Conservation (phyloP, 805 yeast species). For the Hanseniaspora lindneri region DNA sequence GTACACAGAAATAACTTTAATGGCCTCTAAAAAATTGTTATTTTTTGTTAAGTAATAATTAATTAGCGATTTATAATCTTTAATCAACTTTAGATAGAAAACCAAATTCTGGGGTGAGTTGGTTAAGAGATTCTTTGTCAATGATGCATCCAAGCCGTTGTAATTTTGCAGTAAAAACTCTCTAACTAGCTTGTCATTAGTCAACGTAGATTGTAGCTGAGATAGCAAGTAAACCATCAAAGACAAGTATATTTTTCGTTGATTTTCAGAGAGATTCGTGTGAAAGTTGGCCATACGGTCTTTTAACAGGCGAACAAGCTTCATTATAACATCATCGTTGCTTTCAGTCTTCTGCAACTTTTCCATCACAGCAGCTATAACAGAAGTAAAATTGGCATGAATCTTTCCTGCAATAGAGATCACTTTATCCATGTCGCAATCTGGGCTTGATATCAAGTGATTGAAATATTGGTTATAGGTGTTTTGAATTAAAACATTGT, state of each 20-base stretch:
- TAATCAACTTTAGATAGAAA: slow-evolving; percentile 51
- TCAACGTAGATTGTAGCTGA: background rate
- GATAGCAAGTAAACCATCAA: slow-evolving; percentile 31
- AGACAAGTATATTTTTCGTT: slow-evolving; percentile 26
- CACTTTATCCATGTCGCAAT: slow-evolving; percentile 29
- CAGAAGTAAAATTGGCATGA: slow-evolving; percentile 33
- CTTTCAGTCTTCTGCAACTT: slow-evolving; percentile 34
- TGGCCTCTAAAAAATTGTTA: slow-evolving; percentile 64
- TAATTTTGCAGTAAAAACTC: slow-evolving; percentile 24
- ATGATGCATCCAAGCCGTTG: slow-evolving; percentile 31
- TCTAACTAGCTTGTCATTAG: slow-evolving; percentile 9
- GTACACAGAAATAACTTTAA: slow-evolving; percentile 40
- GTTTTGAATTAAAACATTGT: slow-evolving; percentile 35
- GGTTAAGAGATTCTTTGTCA: slow-evolving; percentile 65
- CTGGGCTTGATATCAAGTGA: slow-evolving; percentile 29
- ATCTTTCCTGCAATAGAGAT: slow-evolving; percentile 47
- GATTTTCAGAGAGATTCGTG: slow-evolving; percentile 22
- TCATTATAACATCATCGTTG: slow-evolving; percentile 35
- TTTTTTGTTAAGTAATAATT: slow-evolving; percentile 48
- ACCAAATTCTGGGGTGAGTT: slow-evolving; percentile 54
- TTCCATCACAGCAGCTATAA: slow-evolving; percentile 45
- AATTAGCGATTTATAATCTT: slow-evolving; percentile 59
- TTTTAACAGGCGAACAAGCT: slow-evolving; percentile 28
- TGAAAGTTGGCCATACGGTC: background rate
- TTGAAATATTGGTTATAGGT: slow-evolving; percentile 48